These are phyloP conservation scores for Acacia pycnantha DNA, from an alignment of 331 rosid species.

Conservation along the genomic window DNA sequence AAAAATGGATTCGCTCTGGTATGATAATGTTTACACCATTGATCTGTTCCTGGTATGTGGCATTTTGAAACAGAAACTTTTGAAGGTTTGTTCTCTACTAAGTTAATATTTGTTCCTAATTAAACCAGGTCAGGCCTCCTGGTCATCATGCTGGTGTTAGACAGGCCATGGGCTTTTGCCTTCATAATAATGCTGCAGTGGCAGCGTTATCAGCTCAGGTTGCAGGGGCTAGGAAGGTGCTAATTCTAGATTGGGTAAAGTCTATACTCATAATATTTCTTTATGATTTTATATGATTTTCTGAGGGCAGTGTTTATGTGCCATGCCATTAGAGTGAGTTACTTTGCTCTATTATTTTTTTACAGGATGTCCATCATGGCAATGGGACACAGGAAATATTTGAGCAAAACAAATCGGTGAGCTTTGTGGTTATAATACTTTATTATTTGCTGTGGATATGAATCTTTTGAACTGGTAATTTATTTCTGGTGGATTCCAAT, in stretches of 20 bases:
- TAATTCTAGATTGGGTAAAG: conserved; percentile 97
- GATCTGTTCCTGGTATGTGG: conserved; percentile 17
- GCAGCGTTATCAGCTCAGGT: conserved; percentile 93
- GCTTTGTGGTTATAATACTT: conserved; percentile 35
- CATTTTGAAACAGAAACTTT: background rate
- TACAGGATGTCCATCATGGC: conserved; percentile 98
- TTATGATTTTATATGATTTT: conserved; percentile 2
- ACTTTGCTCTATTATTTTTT: conserved; percentile 14
- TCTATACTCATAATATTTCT: conserved; percentile 21
- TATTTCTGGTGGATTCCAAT: conserved; percentile 9
- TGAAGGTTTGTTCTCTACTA: background rate
- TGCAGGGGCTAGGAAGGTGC: conserved; percentile 92
- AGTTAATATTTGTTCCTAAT: conserved; percentile 23
- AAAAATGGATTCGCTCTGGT: conserved; percentile 99
- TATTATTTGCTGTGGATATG: conserved; percentile 18
- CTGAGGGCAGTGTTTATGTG: background rate
- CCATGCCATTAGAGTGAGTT: conserved; percentile 18
- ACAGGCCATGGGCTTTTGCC: conserved; percentile 98
- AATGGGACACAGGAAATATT: conserved; percentile 99
- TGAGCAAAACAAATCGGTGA: conserved; percentile 86
- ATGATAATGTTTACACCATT: conserved; percentile 18
- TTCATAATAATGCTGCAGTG: conserved; percentile 97
- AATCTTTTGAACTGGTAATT: conserved; percentile 12
- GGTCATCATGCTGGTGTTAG: conserved; percentile 98
- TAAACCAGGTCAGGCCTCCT: conserved; percentile 94